Percentiles rank a stretch among this genome's conserved stretches.
phyloP scores from a whole-genome alignment of 495 filamentous ascomycete species.

The Lindgomyces ingoldianus region DNA sequence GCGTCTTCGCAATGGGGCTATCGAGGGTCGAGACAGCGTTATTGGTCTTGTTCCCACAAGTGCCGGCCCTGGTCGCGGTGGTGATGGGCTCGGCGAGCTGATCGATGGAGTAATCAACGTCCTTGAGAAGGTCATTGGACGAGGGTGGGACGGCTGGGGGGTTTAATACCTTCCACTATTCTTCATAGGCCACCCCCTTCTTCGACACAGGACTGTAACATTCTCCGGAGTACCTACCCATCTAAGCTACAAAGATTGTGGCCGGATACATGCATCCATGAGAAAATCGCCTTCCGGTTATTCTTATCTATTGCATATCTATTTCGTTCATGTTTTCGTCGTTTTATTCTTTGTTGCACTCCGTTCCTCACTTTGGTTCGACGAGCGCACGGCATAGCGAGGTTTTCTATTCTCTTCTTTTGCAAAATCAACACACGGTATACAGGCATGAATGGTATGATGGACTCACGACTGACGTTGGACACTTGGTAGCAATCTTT shows the following conservation, averaged over 20 bases:
- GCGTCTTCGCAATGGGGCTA: slow-evolving; percentile 30
- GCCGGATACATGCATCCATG: not conserved
- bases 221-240: no score
- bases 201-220: not conserved
- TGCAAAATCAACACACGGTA: slow-evolving; percentile 5
- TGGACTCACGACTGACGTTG: not conserved
- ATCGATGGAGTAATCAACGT: slow-evolving; percentile 30
- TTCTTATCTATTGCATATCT: not conserved
- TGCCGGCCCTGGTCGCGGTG: slow-evolving; percentile 24
- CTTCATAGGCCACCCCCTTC: not conserved
- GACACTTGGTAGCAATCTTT: not conserved
- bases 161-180: slow-evolving; percentile 10
- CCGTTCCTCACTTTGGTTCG: not conserved
- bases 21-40: slow-evolving; percentile 27
- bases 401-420: not conserved
- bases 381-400: not conserved
- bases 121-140: slow-evolving; percentile 30
- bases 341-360: not conserved
- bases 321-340: not conserved
- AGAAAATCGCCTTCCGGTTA: not conserved
- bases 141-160: slow-evolving; percentile 35
- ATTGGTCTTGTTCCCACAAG: slow-evolving; percentile 22
- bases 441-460: not conserved
- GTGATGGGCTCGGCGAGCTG: slow-evolving; percentile 33
- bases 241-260: not conserved